Evolutionary conservation across 2,329 filamentous ascomycete genomes (phyloP).

Genomic region (Cytospora piceae): DNA sequence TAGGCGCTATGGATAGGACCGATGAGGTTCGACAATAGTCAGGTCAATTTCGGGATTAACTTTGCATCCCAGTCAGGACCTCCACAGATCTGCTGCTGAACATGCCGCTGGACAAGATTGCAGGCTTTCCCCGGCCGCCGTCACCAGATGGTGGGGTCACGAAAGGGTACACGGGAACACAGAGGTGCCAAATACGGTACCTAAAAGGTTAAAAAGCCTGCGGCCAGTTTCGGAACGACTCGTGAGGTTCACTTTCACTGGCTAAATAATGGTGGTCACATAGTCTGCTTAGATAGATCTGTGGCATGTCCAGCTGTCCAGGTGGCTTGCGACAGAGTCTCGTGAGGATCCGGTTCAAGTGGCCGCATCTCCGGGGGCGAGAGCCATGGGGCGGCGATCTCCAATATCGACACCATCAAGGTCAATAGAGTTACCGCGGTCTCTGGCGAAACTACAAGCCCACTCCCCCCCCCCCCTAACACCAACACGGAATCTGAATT

Average conservation of each 20-base stretch:
- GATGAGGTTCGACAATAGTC: slow-evolving; percentile 7
- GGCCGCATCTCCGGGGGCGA: background rate
- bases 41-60: slow-evolving; percentile 4
- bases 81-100: slow-evolving; percentile 24
- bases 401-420: slow-evolving; percentile 2
- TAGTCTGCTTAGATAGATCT: background rate
- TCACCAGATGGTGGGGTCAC: slow-evolving; percentile 17
- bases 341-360: background rate
- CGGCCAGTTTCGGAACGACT: slow-evolving; percentile 16
- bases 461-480: background rate
- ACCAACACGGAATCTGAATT: slow-evolving; percentile 3
- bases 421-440: too few species aligned
- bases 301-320: background rate
- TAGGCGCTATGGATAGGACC: background rate
- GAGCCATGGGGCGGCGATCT: slow-evolving; percentile 1
- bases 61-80: background rate
- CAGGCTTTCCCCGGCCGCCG: slow-evolving; percentile 10
- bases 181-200: background rate
- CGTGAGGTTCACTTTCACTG: background rate
- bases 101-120: slow-evolving; percentile 11
- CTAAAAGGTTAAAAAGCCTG: background rate
- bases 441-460: background rate
- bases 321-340: slow-evolving; percentile 6
- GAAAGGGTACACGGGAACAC: slow-evolving; percentile 5
- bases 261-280: background rate